A percentile compares a stretch with the other conserved stretches of the same genome.
Evolutionary conservation across 1,139 yeast species (phyloP).

Genomic region (Saccharomyces hybrid): DNA sequence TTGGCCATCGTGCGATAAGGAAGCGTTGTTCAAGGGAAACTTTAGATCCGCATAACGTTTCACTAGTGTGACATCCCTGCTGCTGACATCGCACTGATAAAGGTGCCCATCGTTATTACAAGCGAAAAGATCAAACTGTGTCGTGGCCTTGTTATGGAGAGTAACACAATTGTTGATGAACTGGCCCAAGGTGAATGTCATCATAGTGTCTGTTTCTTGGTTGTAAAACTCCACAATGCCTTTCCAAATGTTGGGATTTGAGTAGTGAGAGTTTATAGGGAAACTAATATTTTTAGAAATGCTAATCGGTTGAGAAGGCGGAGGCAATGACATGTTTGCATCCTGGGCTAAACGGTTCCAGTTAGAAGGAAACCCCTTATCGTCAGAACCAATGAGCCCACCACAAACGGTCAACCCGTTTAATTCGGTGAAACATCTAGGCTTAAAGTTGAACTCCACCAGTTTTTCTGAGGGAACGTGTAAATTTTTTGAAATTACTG

Average conservation of each 20-base stretch:
- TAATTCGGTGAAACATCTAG: conserved; percentile 61
- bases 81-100: conserved; percentile 54
- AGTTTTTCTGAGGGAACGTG: conserved; percentile 31
- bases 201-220: conserved; percentile 39
- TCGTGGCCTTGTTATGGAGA: conserved; percentile 28
- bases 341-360: conserved; percentile 18
- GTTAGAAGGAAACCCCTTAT: conserved; percentile 26
- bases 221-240: conserved; percentile 59
- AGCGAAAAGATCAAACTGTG: conserved; percentile 47
- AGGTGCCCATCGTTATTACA: conserved; percentile 78
- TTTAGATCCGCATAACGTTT: conserved; percentile 39
- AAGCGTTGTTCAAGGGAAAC: conserved; percentile 51
- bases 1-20: conserved; percentile 51
- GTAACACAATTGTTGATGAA: conserved; percentile 77
- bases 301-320: conserved; percentile 27
- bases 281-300: conserved; percentile 22
- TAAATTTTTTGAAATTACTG: conserved; percentile 12
- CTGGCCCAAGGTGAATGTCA: conserved; percentile 61
- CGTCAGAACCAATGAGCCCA: conserved; percentile 45
- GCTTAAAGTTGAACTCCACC: conserved; percentile 49
- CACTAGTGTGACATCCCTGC: conserved; percentile 38
- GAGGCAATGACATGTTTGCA: conserved; percentile 5
- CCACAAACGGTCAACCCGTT: conserved; percentile 61
- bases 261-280: conserved; percentile 25
- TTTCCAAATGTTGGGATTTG: conserved; percentile 36